A percentile compares a stretch with the other conserved stretches of the same genome.
Evolutionary conservation across 495 filamentous ascomycete genomes (phyloP).

Genomic region (Friedmanniomyces simplex): DNA sequence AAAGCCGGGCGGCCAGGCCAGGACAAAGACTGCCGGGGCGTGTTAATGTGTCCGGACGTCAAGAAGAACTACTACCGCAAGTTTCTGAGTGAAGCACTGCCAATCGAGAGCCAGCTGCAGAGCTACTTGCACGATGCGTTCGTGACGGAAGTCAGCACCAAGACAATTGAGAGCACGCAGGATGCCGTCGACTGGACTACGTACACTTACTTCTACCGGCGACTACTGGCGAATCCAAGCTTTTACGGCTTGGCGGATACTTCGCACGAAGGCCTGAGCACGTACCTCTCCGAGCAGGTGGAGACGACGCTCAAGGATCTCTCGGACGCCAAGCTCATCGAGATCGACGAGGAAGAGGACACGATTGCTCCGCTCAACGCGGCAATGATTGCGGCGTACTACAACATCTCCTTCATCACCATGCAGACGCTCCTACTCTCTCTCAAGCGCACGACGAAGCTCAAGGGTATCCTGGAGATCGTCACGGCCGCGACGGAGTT

Average conservation of each 20-base stretch:
- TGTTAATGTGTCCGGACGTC: slow-evolving; percentile 87
- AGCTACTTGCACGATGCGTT: slow-evolving; percentile 90
- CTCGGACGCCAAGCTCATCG: slow-evolving; percentile 87
- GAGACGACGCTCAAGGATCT: slow-evolving; percentile 89
- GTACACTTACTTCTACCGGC: slow-evolving; percentile 96
- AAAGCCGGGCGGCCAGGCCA: slow-evolving; percentile 69
- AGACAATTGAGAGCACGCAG: slow-evolving; percentile 85
- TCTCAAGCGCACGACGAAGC: slow-evolving; percentile 72
- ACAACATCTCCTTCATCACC: slow-evolving; percentile 98
- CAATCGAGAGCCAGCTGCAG: slow-evolving; percentile 89
- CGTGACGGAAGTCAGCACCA: slow-evolving; percentile 90
- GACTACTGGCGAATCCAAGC: slow-evolving; percentile 91
- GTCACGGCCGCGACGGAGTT: slow-evolving; percentile 96
- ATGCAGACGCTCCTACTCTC: slow-evolving; percentile 99
- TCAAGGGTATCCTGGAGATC: slow-evolving; percentile 94
- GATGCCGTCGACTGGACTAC: slow-evolving; percentile 98
- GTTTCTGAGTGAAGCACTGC: slow-evolving; percentile 92
- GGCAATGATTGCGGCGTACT: slow-evolving; percentile 96
- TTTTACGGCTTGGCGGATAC: slow-evolving; percentile 88
- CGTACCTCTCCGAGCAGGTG: slow-evolving; percentile 89
- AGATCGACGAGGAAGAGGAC: slow-evolving; percentile 94
- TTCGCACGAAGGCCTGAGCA: slow-evolving; percentile 84
- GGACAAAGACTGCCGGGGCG: slow-evolving; percentile 76
- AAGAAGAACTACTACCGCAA: slow-evolving; percentile 98
- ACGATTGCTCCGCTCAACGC: slow-evolving; percentile 81